Conservation (phyloP, 179 eudicot species). For the Spinacia oleracea region DNA sequence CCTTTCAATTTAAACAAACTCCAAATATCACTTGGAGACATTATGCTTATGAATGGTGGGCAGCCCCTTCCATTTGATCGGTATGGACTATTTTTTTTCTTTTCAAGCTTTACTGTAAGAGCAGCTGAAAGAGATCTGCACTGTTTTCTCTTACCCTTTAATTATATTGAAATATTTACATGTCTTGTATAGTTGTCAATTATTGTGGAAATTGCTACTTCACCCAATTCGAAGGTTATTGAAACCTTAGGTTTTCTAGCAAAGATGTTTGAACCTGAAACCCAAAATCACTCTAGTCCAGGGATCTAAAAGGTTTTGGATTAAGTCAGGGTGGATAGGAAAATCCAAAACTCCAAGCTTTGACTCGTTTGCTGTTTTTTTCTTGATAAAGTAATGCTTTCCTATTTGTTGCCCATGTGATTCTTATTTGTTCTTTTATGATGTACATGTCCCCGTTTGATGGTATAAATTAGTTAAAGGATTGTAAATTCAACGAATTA, state of each 20-base stretch:
- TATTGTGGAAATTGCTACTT: not conserved
- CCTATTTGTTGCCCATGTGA: no score
- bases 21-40: conserved; percentile 80
- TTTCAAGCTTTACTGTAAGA: not conserved
- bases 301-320: no score
- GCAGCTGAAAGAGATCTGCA: not conserved
- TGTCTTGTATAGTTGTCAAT: not conserved
- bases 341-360: no score
- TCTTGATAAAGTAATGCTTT: no score
- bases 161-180: not conserved
- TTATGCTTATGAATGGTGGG: conserved; percentile 80
- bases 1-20: conserved; percentile 67
- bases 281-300: not conserved
- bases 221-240: not conserved
- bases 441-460: no score
- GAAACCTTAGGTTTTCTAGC: not conserved
- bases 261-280: not conserved
- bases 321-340: no score
- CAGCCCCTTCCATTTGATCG: conserved; percentile 88
- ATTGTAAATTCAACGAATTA: no score
- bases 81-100: conserved; percentile 28
- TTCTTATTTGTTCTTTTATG: no score
- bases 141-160: not conserved
- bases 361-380: no score
- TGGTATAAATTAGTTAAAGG: no score